Evolutionary conservation across 768 basidiomycete genomes (phyloP).

Genomic region (Hygrophoropsis aurantiaca): DNA sequence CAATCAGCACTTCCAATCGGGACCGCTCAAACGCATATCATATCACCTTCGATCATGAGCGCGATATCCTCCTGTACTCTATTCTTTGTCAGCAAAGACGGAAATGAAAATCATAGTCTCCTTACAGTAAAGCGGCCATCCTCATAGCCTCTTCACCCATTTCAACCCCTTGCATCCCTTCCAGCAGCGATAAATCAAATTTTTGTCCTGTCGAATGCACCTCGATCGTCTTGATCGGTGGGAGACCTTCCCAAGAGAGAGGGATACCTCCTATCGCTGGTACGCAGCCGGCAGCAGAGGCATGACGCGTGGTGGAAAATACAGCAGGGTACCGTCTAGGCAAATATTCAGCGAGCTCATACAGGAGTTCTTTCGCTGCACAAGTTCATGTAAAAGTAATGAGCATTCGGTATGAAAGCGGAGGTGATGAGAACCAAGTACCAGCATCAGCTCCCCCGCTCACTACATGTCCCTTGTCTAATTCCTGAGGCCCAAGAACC

Average conservation of each 20-base stretch:
- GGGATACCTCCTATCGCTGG: constrained; percentile 23
- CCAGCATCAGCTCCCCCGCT: constrained; percentile 31
- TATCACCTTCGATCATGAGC: constrained; percentile 57
- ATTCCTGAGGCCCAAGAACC: constrained; percentile 44
- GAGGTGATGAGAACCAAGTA: constrained; percentile 10
- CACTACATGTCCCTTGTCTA: constrained; percentile 33
- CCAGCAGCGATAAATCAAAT: constrained; percentile 45
- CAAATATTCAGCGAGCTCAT: constrained; percentile 69
- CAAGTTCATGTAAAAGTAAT: no score
- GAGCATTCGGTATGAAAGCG: not conserved
- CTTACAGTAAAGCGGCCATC: constrained; percentile 62
- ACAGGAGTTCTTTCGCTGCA: constrained; percentile 64
- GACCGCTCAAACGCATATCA: not conserved
- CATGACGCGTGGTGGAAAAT: constrained; percentile 47
- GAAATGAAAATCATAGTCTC: not conserved
- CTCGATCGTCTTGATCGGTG: constrained; percentile 51
- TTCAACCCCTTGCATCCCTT: constrained; percentile 15
- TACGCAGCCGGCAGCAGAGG: constrained; percentile 1
- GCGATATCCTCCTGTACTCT: constrained; percentile 61
- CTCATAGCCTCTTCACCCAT: constrained; percentile 55
- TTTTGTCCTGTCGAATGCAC: constrained; percentile 48
- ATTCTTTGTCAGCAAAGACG: constrained; percentile 3
- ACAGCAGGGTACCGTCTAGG: constrained; percentile 58
- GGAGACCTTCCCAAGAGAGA: constrained; percentile 42
- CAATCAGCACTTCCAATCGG: constrained; percentile 15